Evolutionary conservation across 1,139 yeast species (phyloP).

Genomic region (Sugiyamaella japonica): DNA sequence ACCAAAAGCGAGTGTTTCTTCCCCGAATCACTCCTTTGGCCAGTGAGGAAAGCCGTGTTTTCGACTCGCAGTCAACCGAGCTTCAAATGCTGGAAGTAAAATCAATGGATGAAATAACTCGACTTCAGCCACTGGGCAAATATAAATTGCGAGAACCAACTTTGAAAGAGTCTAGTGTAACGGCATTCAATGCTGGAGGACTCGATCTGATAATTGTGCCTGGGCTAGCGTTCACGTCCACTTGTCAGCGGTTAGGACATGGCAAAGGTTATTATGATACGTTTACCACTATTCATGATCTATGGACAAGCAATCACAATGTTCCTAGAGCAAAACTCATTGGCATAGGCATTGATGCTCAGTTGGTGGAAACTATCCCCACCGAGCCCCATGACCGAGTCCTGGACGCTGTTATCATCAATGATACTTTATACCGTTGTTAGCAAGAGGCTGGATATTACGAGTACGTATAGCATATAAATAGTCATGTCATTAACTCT

Average conservation of each 20-base stretch:
- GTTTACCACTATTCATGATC: conserved; percentile 56
- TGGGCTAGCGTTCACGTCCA: conserved; percentile 71
- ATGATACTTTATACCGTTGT: conserved; percentile 15
- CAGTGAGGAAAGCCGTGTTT: conserved; percentile 20
- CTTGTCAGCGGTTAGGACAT: conserved; percentile 72
- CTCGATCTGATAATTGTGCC: conserved; percentile 79
- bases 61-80: conserved; percentile 47
- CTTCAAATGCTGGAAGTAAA: conserved; percentile 58
- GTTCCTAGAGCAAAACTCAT: conserved; percentile 41
- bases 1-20: conserved; percentile 43
- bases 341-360: conserved; percentile 72
- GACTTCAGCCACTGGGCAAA: conserved; percentile 64
- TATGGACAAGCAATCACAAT: conserved; percentile 32
- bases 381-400: conserved; percentile 67
- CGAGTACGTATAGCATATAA: conserved; percentile 5
- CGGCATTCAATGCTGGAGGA: conserved; percentile 44
- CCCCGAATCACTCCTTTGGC: conserved; percentile 38
- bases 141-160: conserved; percentile 70
- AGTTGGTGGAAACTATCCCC: conserved; percentile 61
- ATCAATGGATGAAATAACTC: conserved; percentile 45
- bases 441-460: conserved; percentile 3
- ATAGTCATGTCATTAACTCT: conserved; percentile 29
- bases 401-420: conserved; percentile 60
- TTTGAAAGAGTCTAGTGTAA: conserved; percentile 2
- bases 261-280: conserved; percentile 94